phyloP scores from a whole-genome alignment of 805 yeast genomes.

The Saturnispora halmiae region DNA sequence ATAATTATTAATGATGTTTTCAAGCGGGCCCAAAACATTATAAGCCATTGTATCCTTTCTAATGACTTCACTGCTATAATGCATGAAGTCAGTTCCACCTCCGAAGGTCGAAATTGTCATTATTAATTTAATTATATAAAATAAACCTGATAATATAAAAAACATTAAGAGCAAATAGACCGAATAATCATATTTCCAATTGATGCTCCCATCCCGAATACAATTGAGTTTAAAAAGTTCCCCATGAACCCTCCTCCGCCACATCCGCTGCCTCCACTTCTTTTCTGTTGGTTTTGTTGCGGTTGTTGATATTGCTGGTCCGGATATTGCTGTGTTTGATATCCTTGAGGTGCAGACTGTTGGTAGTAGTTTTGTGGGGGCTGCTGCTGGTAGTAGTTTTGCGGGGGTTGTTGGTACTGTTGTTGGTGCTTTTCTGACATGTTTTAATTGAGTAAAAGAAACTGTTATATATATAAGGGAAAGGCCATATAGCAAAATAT shows the following conservation, averaged over 20 bases:
- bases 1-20: no score
- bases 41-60: background rate
- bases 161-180: conserved; percentile 44
- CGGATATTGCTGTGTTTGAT: conserved; percentile 6
- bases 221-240: conserved; percentile 77
- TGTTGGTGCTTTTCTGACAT: no score
- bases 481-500: no score
- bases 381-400: background rate
- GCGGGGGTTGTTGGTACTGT: conserved; percentile 1
- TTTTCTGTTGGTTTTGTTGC: conserved; percentile 25
- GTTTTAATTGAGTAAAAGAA: no score
- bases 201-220: conserved; percentile 95
- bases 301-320: conserved; percentile 14
- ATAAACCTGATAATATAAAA: background rate
- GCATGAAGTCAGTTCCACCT: background rate
- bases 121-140: background rate
- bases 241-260: conserved; percentile 4
- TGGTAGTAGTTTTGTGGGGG: conserved; percentile 8
- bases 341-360: conserved; percentile 4
- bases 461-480: no score
- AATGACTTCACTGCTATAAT: background rate
- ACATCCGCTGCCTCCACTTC: conserved; percentile 14
- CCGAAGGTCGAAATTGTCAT: background rate
- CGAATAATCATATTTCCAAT: conserved; percentile 77
- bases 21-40: background rate